Conservation (phyloP, 768 basidiomycete species). For the Collybia nuda region DNA sequence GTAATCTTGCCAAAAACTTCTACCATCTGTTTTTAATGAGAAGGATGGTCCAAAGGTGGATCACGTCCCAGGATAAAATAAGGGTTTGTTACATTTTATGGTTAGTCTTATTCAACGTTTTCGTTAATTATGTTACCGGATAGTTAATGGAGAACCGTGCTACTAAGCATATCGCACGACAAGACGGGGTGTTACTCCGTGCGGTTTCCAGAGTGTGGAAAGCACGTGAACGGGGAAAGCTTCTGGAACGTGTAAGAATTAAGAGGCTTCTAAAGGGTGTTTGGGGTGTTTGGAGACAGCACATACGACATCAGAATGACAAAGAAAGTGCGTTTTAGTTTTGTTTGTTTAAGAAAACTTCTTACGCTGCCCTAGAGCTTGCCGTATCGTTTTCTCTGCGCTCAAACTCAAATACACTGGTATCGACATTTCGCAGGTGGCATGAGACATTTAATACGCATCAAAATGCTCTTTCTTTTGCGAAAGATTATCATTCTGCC, state of each 20-base stretch:
- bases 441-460: constrained; percentile 37
- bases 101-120: not conserved
- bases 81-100: constrained; percentile 36
- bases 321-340: constrained; percentile 42
- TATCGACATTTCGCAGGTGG: constrained; percentile 46
- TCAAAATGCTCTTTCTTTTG: constrained; percentile 46
- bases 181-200: constrained; percentile 56
- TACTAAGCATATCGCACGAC: constrained; percentile 52
- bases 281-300: constrained; percentile 52
- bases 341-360: not conserved
- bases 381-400: constrained; percentile 52
- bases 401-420: constrained; percentile 36
- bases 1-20: constrained; percentile 41
- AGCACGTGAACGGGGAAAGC: constrained; percentile 60
- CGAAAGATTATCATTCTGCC: constrained; percentile 46
- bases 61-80: constrained; percentile 46
- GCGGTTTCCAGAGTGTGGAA: constrained; percentile 67
- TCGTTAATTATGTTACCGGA: not conserved
- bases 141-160: constrained; percentile 60
- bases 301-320: constrained; percentile 34
- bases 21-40: constrained; percentile 44
- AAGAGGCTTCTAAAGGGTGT: constrained; percentile 42
- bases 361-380: constrained; percentile 30
- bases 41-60: constrained; percentile 53
- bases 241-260: constrained; percentile 53